Conservation (phyloP, 2,329 filamentous ascomycete species). For the Aspergillus ibericus region DNA sequence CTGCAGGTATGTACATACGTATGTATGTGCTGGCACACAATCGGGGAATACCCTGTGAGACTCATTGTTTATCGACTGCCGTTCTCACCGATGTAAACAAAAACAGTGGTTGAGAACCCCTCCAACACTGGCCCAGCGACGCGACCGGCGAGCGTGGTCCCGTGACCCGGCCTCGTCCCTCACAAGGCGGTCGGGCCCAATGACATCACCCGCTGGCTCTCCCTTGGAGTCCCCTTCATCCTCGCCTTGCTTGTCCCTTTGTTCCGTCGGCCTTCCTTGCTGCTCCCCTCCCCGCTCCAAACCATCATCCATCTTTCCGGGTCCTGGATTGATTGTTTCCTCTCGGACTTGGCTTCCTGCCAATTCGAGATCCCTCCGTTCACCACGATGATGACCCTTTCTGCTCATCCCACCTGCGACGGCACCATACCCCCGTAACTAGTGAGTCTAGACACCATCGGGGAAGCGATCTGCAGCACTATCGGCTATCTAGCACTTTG, state of each 20-base stretch:
- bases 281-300: not conserved
- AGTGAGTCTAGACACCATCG: constrained; percentile 3
- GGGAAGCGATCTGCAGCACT: constrained; percentile 19
- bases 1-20: constrained; percentile 3
- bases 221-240: not conserved
- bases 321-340: not conserved
- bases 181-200: not conserved
- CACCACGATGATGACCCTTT: not conserved
- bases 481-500: constrained; percentile 2
- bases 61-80: constrained; percentile 6
- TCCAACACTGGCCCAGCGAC: constrained; percentile 6
- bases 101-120: constrained; percentile 3
- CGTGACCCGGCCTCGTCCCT: constrained; percentile 18
- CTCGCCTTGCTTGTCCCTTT: constrained; percentile 9
- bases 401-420: not conserved
- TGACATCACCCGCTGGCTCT: constrained; percentile 20
- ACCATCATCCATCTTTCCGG: not conserved
- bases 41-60: not conserved
- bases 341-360: not conserved
- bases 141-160: constrained; percentile 26
- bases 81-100: constrained; percentile 14
- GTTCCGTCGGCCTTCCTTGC: not conserved
- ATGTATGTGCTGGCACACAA: constrained; percentile 9
- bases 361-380: not conserved
- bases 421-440: not conserved